A percentile compares a stretch with the other conserved stretches of the same genome.
phyloP scores from a whole-genome alignment of 805 yeast genomes.

The Candida chauliodis region DNA sequence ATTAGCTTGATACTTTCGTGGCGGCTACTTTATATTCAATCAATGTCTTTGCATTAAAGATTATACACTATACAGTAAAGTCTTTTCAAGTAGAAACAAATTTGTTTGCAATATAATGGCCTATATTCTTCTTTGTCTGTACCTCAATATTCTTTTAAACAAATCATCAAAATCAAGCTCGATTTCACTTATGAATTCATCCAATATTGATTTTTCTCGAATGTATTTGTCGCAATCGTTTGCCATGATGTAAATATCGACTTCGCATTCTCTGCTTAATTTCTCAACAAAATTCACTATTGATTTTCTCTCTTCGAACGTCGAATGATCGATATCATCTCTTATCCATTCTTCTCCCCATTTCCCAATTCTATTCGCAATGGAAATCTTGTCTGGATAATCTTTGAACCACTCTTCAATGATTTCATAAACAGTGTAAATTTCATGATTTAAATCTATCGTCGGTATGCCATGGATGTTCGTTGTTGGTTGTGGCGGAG shows the following conservation, averaged over 20 bases:
- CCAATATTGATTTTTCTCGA: conserved; percentile 12
- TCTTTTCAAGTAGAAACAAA: too few species aligned
- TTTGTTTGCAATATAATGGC: too few species aligned
- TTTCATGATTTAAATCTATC: conserved; percentile 13
- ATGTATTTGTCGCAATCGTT: conserved; percentile 13
- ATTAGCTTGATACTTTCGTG: too few species aligned
- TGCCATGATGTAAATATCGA: conserved; percentile 11
- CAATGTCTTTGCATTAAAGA: too few species aligned
- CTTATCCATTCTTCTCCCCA: conserved; percentile 13
- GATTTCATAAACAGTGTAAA: conserved; percentile 13
- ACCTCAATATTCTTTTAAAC: conserved; percentile 9
- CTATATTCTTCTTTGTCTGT: conserved; percentile 7
- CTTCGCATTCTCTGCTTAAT: conserved; percentile 10
- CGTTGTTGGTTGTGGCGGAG: conserved; percentile 2
- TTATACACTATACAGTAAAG: too few species aligned
- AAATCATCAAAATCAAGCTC: conserved; percentile 12
- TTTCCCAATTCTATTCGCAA: conserved; percentile 7
- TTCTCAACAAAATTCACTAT: conserved; percentile 13
- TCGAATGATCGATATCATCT: conserved; percentile 13
- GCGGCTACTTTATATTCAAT: not conserved
- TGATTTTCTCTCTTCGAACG: conserved; percentile 11
- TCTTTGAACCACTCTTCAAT: conserved; percentile 13
- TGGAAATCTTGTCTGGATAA: conserved; percentile 6
- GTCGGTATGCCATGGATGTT: conserved; percentile 5
- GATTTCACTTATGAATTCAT: conserved; percentile 13